These are phyloP conservation scores for Leishmania mexicana DNA, from an alignment of 208 protist species.

Conservation along the genomic window DNA sequence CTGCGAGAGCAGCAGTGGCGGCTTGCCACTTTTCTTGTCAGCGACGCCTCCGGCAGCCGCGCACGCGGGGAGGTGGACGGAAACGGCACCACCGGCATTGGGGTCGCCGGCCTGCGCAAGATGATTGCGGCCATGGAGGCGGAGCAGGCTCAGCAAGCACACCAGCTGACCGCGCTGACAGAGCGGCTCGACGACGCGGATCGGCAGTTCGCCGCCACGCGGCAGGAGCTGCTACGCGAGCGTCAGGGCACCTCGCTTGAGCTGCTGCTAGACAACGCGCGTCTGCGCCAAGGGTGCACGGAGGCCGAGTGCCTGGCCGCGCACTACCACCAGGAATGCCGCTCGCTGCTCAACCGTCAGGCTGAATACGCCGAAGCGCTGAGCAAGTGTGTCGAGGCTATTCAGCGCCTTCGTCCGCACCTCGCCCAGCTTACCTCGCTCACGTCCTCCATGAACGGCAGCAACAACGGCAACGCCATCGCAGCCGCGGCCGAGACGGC, in stretches of 20 bases:
- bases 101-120: conserved; percentile 62
- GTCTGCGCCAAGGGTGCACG: conserved; percentile 70
- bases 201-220: conserved; percentile 45
- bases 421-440: background rate
- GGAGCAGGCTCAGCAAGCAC: conserved; percentile 39
- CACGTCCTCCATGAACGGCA: background rate
- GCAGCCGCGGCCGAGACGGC: conserved; percentile 29
- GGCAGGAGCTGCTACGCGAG: conserved; percentile 54
- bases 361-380: conserved; percentile 78
- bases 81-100: conserved; percentile 40
- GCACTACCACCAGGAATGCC: conserved; percentile 81
- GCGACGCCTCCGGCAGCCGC: conserved; percentile 31
- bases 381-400: conserved; percentile 44
- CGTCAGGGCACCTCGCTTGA: conserved; percentile 66
- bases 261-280: conserved; percentile 75
- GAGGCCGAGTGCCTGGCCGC: conserved; percentile 85
- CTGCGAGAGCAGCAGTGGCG: conserved; percentile 78
- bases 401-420: conserved; percentile 50
- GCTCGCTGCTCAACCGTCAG: conserved; percentile 44
- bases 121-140: conserved; percentile 58
- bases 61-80: conserved; percentile 19
- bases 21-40: conserved; percentile 69
- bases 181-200: conserved; percentile 57
- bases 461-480: background rate
- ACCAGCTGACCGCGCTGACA: conserved; percentile 38